A percentile compares a stretch with the other conserved stretches of the same genome.
Conservation (phyloP, 1,284 basidiomycete species). For the Clitocybe nebularis region DNA sequence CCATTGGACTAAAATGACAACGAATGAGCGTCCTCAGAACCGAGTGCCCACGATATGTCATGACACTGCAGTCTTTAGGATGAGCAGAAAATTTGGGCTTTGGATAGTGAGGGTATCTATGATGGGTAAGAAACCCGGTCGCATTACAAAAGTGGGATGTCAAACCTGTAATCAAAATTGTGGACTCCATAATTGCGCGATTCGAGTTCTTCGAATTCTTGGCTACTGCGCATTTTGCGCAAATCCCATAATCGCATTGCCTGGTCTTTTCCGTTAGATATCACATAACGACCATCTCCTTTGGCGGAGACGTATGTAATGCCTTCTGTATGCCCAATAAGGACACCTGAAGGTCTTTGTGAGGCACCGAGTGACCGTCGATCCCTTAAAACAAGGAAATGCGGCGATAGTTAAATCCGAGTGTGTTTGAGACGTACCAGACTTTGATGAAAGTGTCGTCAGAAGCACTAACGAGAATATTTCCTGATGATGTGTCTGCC, state of each 20-base stretch:
- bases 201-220: conserved; percentile 61
- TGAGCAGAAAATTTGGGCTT: conserved; percentile 54
- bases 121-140: background rate
- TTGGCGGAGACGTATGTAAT: conserved; percentile 87
- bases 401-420: conserved; percentile 3
- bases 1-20: conserved; percentile 90
- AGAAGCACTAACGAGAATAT: conserved; percentile 90
- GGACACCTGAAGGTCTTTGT: conserved; percentile 83
- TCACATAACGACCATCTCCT: conserved; percentile 92
- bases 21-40: conserved; percentile 94
- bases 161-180: conserved; percentile 80
- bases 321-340: conserved; percentile 94
- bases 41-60: conserved; percentile 92
- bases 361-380: conserved; percentile 82
- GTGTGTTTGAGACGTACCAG: conserved; percentile 53
- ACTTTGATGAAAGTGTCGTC: conserved; percentile 95
- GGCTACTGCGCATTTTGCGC: conserved; percentile 81
- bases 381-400: conserved; percentile 63
- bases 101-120: conserved; percentile 64
- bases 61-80: conserved; percentile 90
- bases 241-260: conserved; percentile 91
- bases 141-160: conserved; percentile 4
- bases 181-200: conserved; percentile 55
- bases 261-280: conserved; percentile 99
- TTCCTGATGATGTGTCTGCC: conserved; percentile 89